These are phyloP conservation scores for Venturia pyrina DNA, from an alignment of 2,329 filamentous ascomycete species.

Conservation along the genomic window DNA sequence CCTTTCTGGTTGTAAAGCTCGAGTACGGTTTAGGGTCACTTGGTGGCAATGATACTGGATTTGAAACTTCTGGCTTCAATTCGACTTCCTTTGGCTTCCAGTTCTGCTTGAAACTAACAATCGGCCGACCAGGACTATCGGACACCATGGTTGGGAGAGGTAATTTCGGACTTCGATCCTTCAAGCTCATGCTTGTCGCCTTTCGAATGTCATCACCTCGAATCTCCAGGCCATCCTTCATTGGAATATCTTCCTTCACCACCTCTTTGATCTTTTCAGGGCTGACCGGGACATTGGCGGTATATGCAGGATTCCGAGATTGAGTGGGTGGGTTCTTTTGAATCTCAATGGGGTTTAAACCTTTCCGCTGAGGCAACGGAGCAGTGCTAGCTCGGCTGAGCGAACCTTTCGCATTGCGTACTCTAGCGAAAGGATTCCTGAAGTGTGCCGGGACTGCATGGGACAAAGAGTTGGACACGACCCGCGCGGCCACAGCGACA, in stretches of 20 bases:
- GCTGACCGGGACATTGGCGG: constrained; percentile 45
- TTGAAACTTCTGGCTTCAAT: constrained; percentile 42
- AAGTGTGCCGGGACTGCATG: constrained; percentile 9
- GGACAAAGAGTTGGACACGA: constrained; percentile 10
- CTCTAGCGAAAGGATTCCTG: constrained; percentile 12
- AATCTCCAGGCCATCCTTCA: constrained; percentile 72
- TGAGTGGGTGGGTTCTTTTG: constrained; percentile 75
- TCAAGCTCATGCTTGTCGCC: constrained; percentile 81
- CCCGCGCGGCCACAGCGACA: constrained; percentile 17
- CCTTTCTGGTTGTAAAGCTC: not conserved
- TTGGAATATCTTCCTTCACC: constrained; percentile 35
- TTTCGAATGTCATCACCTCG: constrained; percentile 78
- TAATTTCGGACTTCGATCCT: constrained; percentile 75
- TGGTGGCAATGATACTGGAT: not conserved
- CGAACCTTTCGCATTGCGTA: constrained; percentile 9
- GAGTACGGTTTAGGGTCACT: not conserved
- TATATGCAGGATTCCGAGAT: constrained; percentile 73
- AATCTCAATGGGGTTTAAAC: constrained; percentile 55
- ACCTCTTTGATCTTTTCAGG: constrained; percentile 14
- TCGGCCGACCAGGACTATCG: constrained; percentile 79
- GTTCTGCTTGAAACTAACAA: constrained; percentile 88
- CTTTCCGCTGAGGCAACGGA: constrained; percentile 4
- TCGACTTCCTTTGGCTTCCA: constrained; percentile 71
- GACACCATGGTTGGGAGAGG: constrained; percentile 87
- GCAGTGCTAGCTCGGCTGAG: constrained; percentile 9